Evolutionary conservation across 257 asterid species (phyloP).

Genomic region (Solanum clarkiae): DNA sequence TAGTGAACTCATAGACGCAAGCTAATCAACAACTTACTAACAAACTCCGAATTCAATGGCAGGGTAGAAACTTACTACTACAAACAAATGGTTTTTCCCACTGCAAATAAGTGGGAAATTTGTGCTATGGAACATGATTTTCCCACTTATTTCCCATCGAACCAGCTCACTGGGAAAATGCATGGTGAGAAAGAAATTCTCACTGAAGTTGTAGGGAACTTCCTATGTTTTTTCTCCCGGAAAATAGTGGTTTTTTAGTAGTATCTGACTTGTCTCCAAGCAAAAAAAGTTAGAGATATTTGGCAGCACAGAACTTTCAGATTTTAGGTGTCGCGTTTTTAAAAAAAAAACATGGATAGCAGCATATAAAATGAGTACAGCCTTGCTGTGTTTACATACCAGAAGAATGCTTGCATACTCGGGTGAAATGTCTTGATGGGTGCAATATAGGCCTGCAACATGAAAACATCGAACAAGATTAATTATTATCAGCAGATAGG

Average conservation of each 20-base stretch:
- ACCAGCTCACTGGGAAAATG: no score
- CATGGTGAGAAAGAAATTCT: no score
- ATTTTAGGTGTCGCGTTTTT: neutral
- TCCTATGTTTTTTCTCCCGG: no score
- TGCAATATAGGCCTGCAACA: constrained; percentile 74
- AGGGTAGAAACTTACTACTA: neutral
- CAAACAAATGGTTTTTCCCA: no score
- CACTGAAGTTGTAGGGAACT: no score
- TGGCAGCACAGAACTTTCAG: neutral
- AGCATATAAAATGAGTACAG: neutral
- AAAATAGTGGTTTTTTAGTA: no score
- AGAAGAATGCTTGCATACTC: constrained; percentile 93
- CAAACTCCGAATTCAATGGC: neutral
- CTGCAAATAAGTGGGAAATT: no score
- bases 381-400: constrained; percentile 29
- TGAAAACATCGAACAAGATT: constrained; percentile 1
- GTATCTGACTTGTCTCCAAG: neutral
- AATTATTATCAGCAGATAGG: neutral
- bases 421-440: constrained; percentile 97
- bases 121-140: no score
- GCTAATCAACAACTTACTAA: neutral
- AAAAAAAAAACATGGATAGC: neutral
- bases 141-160: no score
- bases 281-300: neutral
- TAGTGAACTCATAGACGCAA: neutral